Evolutionary conservation across 805 yeast genomes (phyloP).

Genomic region (Saccharomycopsis schoenii): DNA sequence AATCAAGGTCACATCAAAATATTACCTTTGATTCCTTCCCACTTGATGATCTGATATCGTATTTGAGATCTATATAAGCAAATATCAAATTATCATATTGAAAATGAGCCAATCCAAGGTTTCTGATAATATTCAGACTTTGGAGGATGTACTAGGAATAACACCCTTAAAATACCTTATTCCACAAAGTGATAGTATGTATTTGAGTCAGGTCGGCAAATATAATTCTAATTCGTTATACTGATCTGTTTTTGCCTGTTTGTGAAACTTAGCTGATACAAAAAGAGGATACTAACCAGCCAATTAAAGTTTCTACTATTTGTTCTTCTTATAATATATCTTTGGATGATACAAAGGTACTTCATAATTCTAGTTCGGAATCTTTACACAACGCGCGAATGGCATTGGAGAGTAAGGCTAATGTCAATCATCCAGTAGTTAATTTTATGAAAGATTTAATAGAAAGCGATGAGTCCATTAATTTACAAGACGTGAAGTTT

Average conservation of each 20-base stretch:
- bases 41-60: not conserved
- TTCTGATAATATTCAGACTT: not conserved
- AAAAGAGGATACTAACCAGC: not conserved
- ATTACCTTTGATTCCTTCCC: not conserved
- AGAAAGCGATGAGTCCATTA: not conserved
- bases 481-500: constrained; percentile 8
- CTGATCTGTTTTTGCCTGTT: not conserved
- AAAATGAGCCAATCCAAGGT: not conserved
- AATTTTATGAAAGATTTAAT: constrained; percentile 11
- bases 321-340: constrained; percentile 2
- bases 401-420: constrained; percentile 14
- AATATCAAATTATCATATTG: not conserved
- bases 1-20: not conserved
- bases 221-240: not conserved
- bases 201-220: not conserved
- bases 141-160: constrained; percentile 24
- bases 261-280: too few relatives aligned
- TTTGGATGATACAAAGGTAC: not conserved
- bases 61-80: not conserved
- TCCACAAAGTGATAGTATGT: constrained; percentile 33
- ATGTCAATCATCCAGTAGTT: constrained; percentile 8
- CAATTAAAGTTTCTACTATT: constrained; percentile 5
- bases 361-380: not conserved
- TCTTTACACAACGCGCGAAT: constrained; percentile 19
- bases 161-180: constrained; percentile 30